A percentile compares a stretch with the other conserved stretches of the same genome.
phyloP scores from a whole-genome alignment of 495 filamentous ascomycete genomes.

The Trypethelium eluteriae region DNA sequence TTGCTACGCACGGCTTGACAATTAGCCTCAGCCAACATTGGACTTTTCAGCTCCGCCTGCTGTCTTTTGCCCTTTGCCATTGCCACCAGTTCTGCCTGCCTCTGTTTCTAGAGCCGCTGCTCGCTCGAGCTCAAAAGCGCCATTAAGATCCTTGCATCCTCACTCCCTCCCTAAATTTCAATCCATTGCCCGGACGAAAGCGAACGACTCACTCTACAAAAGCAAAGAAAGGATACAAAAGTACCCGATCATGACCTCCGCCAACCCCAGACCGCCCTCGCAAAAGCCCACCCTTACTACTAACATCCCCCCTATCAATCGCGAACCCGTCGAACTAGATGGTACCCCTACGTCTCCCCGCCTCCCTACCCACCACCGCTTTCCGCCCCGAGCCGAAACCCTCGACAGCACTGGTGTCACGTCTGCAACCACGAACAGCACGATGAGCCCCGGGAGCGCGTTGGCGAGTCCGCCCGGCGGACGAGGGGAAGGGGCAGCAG shows the following conservation, averaged over 20 bases:
- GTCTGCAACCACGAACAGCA: background rate
- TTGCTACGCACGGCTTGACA: background rate
- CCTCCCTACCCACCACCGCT: background rate
- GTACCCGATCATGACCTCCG: background rate
- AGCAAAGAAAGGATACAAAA: background rate
- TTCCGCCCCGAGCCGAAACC: background rate
- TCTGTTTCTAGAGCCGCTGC: too few species aligned
- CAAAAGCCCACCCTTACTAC: slow-evolving; percentile 18
- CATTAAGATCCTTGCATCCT: too few species aligned
- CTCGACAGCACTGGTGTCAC: background rate
- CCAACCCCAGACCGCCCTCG: background rate
- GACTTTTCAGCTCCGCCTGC: background rate
- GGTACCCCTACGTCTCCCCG: slow-evolving; percentile 24
- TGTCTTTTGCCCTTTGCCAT: background rate
- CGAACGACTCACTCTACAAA: background rate
- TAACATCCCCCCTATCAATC: slow-evolving; percentile 29
- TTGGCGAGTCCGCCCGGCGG: background rate
- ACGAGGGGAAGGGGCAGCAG: background rate
- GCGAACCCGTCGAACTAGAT: slow-evolving; percentile 33
- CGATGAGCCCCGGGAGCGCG: background rate
- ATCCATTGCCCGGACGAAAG: too few species aligned
- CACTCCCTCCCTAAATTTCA: too few species aligned
- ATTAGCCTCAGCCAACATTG: background rate
- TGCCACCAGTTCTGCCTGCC: background rate
- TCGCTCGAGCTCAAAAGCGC: too few species aligned